These are phyloP conservation scores for Didymella pinodella DNA, from an alignment of 2,329 filamentous ascomycete genomes.

Conservation along the genomic window DNA sequence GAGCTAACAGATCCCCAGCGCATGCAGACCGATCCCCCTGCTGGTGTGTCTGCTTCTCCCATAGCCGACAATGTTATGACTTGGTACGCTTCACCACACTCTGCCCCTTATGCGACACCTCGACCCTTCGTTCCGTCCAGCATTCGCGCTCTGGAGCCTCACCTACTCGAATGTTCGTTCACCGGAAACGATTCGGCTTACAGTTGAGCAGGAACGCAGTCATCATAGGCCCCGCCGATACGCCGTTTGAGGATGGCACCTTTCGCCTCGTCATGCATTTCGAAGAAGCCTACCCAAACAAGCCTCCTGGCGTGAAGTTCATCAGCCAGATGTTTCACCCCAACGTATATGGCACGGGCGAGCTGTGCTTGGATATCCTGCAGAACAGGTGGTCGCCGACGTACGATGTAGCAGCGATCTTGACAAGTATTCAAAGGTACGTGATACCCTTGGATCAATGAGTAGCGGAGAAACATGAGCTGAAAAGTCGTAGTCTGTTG, in stretches of 20 bases:
- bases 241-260: slow-evolving; percentile 97
- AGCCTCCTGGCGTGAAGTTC: slow-evolving; percentile 96
- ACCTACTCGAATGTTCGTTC: not conserved
- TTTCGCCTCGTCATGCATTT: slow-evolving; percentile 99
- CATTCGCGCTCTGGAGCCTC: not conserved
- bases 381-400: slow-evolving; percentile 99
- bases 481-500: slow-evolving; percentile 70
- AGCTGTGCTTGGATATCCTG: slow-evolving; percentile 94
- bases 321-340: slow-evolving; percentile 99
- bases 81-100: slow-evolving; percentile 66
- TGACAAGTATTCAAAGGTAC: slow-evolving; percentile 97
- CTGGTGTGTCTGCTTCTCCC: slow-evolving; percentile 93
- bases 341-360: slow-evolving; percentile 96
- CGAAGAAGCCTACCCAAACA: slow-evolving; percentile 98
- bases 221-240: slow-evolving; percentile 96
- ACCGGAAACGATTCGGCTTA: slow-evolving; percentile 33
- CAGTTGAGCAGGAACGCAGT: slow-evolving; percentile 81
- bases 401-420: slow-evolving; percentile 94
- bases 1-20: slow-evolving; percentile 64
- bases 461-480: slow-evolving; percentile 8
- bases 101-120: slow-evolving; percentile 41
- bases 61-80: slow-evolving; percentile 98
- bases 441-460: slow-evolving; percentile 9
- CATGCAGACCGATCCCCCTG: slow-evolving; percentile 98
- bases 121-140: not conserved